Evolutionary conservation across 164 flowering plant genomes (phyloP).

Genomic region (Stephania cephalantha): DNA sequence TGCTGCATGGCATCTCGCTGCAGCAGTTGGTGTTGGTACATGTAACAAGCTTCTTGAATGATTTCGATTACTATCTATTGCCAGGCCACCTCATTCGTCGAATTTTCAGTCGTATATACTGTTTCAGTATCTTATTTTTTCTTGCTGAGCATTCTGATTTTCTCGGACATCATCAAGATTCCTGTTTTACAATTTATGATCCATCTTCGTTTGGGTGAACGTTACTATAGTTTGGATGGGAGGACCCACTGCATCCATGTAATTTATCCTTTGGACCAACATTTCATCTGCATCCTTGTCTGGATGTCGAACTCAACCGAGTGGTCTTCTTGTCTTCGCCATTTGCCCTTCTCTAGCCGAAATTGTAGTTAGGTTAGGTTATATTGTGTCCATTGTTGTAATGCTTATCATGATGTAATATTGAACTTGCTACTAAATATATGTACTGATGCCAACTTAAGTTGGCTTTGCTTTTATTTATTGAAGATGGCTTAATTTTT

Average conservation of each 20-base stretch:
- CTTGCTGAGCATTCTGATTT: not conserved
- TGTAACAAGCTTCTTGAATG: conserved; percentile 93
- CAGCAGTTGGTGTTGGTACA: conserved; percentile 83
- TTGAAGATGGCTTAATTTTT: not conserved
- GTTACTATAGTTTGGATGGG: not conserved
- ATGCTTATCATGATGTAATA: not conserved
- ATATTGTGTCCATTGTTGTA: not conserved
- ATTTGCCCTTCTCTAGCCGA: too few relatives aligned
- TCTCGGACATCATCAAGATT: not conserved
- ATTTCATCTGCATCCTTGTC: not conserved
- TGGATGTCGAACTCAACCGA: too few relatives aligned
- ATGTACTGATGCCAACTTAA: not conserved
- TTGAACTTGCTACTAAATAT: not conserved
- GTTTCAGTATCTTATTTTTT: not conserved
- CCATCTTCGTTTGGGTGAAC: not conserved
- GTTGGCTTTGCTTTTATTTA: not conserved
- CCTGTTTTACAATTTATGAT: not conserved
- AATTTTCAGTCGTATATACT: not conserved
- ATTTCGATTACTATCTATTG: conserved; percentile 3
- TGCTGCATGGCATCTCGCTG: conserved; percentile 99
- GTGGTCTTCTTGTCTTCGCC: too few relatives aligned
- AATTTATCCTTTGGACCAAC: too few relatives aligned
- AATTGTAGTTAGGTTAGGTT: not conserved
- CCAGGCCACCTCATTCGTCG: not conserved
- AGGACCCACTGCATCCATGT: not conserved